phyloP scores from a whole-genome alignment of 768 basidiomycete species.

The Trametes elegans region DNA sequence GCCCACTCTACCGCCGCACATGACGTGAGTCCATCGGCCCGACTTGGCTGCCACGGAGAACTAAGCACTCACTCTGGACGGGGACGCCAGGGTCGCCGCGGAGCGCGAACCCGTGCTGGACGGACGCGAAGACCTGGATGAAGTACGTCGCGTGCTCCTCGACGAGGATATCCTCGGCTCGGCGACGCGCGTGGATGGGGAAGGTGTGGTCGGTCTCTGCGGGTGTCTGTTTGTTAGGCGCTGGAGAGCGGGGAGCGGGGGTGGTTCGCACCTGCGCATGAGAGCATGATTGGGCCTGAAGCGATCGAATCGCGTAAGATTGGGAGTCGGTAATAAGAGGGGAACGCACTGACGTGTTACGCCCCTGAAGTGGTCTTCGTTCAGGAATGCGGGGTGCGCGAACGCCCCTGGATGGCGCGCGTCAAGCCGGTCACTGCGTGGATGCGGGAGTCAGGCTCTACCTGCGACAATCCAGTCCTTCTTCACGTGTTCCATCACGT shows the following conservation, averaged over 20 bases:
- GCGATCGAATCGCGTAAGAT: background rate
- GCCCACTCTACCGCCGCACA: conserved; percentile 17
- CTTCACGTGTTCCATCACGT: conserved; percentile 44
- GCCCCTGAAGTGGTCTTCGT: conserved; percentile 45
- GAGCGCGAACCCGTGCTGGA: conserved; percentile 35
- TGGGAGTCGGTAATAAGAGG: too few relatives aligned
- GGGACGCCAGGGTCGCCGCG: background rate
- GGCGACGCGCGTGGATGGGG: conserved; percentile 47
- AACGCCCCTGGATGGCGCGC: conserved; percentile 43
- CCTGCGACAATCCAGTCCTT: conserved; percentile 49
- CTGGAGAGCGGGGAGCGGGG: background rate
- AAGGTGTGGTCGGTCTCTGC: conserved; percentile 57
- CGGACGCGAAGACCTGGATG: conserved; percentile 53
- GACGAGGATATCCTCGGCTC: conserved; percentile 54
- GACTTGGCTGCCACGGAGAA: background rate
- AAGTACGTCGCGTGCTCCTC: conserved; percentile 52
- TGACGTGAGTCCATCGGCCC: background rate
- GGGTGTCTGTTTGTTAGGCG: background rate
- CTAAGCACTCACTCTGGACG: background rate
- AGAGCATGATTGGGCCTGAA: conserved; percentile 51
- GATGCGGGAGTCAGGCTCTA: conserved; percentile 21
- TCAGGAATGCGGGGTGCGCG: conserved; percentile 52
- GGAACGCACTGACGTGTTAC: conserved; percentile 43
- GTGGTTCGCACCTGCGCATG: conserved; percentile 48
- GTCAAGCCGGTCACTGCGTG: background rate